Evolutionary conservation across 1,284 basidiomycete genomes (phyloP).

Genomic region (Malassezia sp.): DNA sequence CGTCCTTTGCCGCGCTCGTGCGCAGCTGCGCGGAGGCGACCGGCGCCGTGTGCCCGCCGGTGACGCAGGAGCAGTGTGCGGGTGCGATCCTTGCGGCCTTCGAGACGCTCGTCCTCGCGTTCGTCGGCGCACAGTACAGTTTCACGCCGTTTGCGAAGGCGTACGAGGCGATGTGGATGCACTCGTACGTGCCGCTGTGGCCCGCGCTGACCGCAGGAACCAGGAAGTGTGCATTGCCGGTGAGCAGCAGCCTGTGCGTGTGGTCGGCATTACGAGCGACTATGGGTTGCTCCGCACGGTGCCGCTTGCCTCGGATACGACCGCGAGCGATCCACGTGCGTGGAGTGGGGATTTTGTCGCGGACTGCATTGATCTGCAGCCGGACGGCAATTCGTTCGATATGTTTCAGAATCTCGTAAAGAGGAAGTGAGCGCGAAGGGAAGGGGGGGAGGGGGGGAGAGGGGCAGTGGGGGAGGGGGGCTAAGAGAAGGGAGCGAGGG

Average conservation of each 20-base stretch:
- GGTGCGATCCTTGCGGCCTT: constrained; percentile 69
- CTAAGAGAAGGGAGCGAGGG: too few species aligned
- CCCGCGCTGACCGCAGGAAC: too few species aligned
- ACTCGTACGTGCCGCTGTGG: too few species aligned
- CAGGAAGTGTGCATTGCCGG: constrained; percentile 2
- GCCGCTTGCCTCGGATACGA: constrained; percentile 46
- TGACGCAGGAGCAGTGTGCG: constrained; percentile 58
- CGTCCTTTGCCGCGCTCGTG: constrained; percentile 62
- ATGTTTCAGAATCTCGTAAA: constrained; percentile 85
- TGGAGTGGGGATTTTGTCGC: constrained; percentile 18
- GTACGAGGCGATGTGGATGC: constrained; percentile 73
- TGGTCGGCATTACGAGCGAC: constrained; percentile 75
- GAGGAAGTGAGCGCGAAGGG: too few species aligned
- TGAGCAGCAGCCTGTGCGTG: constrained; percentile 53
- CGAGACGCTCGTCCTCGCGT: constrained; percentile 64
- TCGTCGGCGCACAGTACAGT: constrained; percentile 51
- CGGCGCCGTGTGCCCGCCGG: not conserved
- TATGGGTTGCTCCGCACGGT: constrained; percentile 75
- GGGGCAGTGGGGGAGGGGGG: too few species aligned
- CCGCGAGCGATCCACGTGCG: constrained; percentile 18
- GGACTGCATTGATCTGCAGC: constrained; percentile 59
- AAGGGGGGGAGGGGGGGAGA: too few species aligned
- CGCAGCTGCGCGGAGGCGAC: not conserved
- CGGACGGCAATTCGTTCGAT: constrained; percentile 94
- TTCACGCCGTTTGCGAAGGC: constrained; percentile 38